Conservation (phyloP, 75 land plant genomes). For the Pseudotsuga menziesii region DNA sequence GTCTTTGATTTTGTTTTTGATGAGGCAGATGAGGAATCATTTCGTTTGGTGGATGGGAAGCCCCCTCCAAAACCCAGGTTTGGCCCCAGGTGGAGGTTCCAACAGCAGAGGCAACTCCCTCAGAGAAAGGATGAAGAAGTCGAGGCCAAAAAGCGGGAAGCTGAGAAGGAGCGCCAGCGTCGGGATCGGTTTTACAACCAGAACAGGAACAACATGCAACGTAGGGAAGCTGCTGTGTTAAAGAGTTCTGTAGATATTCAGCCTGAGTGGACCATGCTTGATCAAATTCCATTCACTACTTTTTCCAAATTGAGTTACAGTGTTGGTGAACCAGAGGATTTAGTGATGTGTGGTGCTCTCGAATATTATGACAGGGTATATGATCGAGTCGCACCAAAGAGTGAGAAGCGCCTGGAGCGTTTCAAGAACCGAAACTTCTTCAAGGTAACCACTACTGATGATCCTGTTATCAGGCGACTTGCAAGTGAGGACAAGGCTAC, state of each 20-base stretch:
- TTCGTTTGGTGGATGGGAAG: slow-evolving; percentile 79
- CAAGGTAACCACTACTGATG: slow-evolving; percentile 96
- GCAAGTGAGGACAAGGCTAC: slow-evolving; percentile 88
- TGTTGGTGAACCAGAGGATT: slow-evolving; percentile 85
- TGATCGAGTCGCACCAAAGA: slow-evolving; percentile 93
- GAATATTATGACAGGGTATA: slow-evolving; percentile 80
- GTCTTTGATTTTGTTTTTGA: slow-evolving; percentile 75
- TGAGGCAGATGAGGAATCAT: slow-evolving; percentile 67
- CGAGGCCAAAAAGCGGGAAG: slow-evolving; percentile 69
- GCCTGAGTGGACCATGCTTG: slow-evolving; percentile 98
- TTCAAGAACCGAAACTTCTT: slow-evolving; percentile 88
- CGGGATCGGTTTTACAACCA: too few relatives aligned
- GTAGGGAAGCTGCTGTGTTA: slow-evolving; percentile 59
- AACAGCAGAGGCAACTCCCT: slow-evolving; percentile 73
- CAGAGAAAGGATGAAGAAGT: slow-evolving; percentile 94
- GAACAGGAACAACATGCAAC: slow-evolving; percentile 29
- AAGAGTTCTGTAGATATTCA: slow-evolving; percentile 89
- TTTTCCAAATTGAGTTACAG: slow-evolving; percentile 78
- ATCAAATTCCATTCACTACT: slow-evolving; percentile 94
- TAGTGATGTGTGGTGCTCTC: slow-evolving; percentile 73
- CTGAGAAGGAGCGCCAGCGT: slow-evolving; percentile 69
- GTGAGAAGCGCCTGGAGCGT: slow-evolving; percentile 73
- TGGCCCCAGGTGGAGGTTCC: slow-evolving; percentile 72
- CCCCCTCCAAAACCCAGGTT: slow-evolving; percentile 82
- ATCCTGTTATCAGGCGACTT: slow-evolving; percentile 85